Evolutionary conservation across 2,329 filamentous ascomycete genomes (phyloP).

Genomic region (Cadophora gregata): DNA sequence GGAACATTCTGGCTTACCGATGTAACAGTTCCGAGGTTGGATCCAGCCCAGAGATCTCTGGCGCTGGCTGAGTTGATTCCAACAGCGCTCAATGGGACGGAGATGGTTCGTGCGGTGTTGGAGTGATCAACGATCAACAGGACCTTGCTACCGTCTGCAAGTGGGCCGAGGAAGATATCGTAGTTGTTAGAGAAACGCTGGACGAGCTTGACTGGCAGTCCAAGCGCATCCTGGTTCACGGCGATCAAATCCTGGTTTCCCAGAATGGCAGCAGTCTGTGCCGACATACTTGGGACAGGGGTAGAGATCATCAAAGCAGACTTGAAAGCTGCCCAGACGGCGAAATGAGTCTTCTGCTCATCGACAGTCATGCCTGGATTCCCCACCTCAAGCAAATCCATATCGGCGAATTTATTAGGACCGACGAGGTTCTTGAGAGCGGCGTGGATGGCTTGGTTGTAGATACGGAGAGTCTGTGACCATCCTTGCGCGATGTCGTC

Average conservation of each 20-base stretch:
- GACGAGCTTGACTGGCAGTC: slow-evolving; percentile 8
- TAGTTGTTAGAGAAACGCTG: slow-evolving; percentile 8
- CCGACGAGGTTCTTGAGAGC: not conserved
- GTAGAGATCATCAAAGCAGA: slow-evolving; percentile 14
- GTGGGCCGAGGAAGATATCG: slow-evolving; percentile 9
- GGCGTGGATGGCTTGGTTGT: slow-evolving; percentile 14
- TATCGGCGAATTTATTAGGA: not conserved
- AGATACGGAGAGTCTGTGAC: slow-evolving; percentile 3
- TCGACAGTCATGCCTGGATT: slow-evolving; percentile 7
- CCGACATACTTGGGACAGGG: not conserved
- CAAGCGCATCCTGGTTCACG: not conserved
- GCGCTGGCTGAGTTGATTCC: not conserved
- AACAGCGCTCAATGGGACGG: not conserved
- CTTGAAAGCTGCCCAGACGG: slow-evolving; percentile 10
- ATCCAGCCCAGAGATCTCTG: not conserved
- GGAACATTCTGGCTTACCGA: not conserved
- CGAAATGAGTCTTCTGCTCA: slow-evolving; percentile 15
- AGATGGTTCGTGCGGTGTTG: slow-evolving; percentile 1
- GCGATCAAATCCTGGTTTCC: slow-evolving; percentile 10
- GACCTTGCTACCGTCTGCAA: not conserved
- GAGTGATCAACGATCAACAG: slow-evolving; percentile 6
- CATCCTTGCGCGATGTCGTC: slow-evolving; percentile 14
- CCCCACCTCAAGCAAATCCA: slow-evolving; percentile 10
- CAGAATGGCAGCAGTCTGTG: slow-evolving; percentile 1
- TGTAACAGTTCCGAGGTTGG: not conserved